phyloP scores from a whole-genome alignment of 169 alveolate species.

The Ichthyophthirius multifiliis region DNA sequence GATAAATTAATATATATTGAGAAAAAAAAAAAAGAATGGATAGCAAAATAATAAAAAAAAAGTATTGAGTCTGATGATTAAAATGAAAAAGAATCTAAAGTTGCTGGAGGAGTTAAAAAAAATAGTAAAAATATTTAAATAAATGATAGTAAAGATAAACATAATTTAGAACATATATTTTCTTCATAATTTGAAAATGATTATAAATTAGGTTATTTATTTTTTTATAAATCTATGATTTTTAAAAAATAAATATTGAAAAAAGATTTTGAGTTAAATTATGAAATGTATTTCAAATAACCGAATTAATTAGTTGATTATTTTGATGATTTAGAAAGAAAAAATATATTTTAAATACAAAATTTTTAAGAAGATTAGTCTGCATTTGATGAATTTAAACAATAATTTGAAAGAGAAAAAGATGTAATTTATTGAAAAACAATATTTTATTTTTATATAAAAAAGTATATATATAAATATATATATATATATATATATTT shows the following conservation, averaged over 20 bases:
- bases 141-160: neutral
- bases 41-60: neutral
- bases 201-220: neutral
- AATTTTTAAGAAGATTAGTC: slow-evolving; percentile 13
- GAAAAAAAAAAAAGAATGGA: slow-evolving; percentile 17
- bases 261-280: slow-evolving; percentile 37
- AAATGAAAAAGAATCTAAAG: neutral
- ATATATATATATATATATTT: too few relatives aligned
- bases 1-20: neutral
- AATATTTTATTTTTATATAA: neutral
- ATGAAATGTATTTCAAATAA: slow-evolving; percentile 18
- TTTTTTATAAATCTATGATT: neutral
- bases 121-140: neutral
- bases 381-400: neutral
- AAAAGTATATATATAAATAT: neutral
- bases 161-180: neutral
- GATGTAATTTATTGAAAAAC: neutral
- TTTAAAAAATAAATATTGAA: neutral
- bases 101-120: neutral
- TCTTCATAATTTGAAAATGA: slow-evolving; percentile 7
- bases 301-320: slow-evolving; percentile 30
- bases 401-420: neutral
- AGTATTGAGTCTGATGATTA: neutral
- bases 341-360: slow-evolving; percentile 18
- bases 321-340: slow-evolving; percentile 31